A percentile compares a stretch with the other conserved stretches of the same genome.
phyloP scores from a whole-genome alignment of 305 asterid species.

The Ilex paraguariensis region DNA sequence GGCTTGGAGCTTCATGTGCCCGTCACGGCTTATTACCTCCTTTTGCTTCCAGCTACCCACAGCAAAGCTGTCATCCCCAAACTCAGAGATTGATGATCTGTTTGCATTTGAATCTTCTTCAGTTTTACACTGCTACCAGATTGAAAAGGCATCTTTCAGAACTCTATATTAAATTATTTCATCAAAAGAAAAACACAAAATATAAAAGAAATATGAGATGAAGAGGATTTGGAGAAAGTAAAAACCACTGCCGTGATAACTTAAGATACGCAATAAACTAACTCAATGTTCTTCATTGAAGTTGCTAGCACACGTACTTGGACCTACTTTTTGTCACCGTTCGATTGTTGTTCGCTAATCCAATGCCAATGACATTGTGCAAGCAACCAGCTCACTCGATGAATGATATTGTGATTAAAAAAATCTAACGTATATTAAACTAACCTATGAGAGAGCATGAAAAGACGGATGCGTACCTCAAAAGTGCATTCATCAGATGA shows the following conservation, averaged over 20 bases:
- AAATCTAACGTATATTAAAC: too few species aligned
- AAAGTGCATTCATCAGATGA: conserved; percentile 58
- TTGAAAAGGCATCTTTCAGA: conserved; percentile 1
- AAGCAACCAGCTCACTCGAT: too few species aligned
- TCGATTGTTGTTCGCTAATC: too few species aligned
- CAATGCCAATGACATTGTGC: too few species aligned
- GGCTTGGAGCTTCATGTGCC: conserved; percentile 2
- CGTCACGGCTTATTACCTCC: conserved; percentile 5
- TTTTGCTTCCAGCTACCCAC: conserved; percentile 3
- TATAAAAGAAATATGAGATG: not conserved
- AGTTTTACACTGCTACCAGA: conserved; percentile 25
- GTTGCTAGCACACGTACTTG: too few species aligned
- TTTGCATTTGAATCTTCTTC: conserved; percentile 24
- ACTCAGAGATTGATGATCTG: conserved; percentile 1
- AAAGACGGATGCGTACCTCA: conserved; percentile 25
- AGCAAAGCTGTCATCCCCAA: conserved; percentile 1
- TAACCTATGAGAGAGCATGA: not conserved
- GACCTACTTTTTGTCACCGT: too few species aligned
- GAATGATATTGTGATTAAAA: too few species aligned
- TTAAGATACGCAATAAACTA: too few species aligned
- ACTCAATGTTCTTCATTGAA: too few species aligned
- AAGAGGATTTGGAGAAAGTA: too few species aligned
- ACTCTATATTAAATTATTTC: not conserved
- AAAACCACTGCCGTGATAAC: too few species aligned
- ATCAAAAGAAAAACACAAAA: not conserved